Evolutionary conservation across 2,329 filamentous ascomycete species (phyloP).

Genomic region (Phaeoacremonium minimum): DNA sequence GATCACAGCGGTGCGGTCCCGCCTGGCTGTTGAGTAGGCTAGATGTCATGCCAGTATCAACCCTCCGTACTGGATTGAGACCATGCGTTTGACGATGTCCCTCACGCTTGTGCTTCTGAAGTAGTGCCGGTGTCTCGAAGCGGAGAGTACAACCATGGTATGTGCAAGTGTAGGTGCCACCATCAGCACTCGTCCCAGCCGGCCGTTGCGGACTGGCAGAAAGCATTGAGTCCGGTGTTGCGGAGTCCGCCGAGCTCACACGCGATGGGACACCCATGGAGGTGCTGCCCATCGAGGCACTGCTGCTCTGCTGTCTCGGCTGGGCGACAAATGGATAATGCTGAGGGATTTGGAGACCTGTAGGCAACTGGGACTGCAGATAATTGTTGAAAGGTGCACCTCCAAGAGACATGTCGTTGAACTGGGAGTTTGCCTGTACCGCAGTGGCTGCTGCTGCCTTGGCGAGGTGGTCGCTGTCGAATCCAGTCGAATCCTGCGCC

Average conservation of each 20-base stretch:
- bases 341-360: conserved; percentile 38
- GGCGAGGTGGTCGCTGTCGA: conserved; percentile 31
- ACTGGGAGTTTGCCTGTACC: conserved; percentile 15
- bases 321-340: conserved; percentile 47
- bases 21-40: conserved; percentile 76
- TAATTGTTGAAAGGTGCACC: conserved; percentile 20
- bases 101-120: conserved; percentile 96
- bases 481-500: conserved; percentile 43
- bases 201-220: conserved; percentile 44
- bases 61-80: conserved; percentile 29
- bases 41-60: conserved; percentile 37
- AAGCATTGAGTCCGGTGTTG: conserved; percentile 21
- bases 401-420: conserved; percentile 15
- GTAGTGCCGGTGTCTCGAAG: conserved; percentile 79
- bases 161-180: conserved; percentile 92
- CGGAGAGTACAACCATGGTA: conserved; percentile 86
- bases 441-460: conserved; percentile 32
- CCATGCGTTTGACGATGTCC: conserved; percentile 74
- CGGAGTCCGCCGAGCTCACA: conserved; percentile 38
- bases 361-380: conserved; percentile 25
- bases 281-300: conserved; percentile 27
- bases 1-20: conserved; percentile 87
- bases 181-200: conserved; percentile 62
- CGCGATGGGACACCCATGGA: conserved; percentile 25
- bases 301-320: conserved; percentile 23